Percentiles rank a stretch among this genome's conserved stretches.
These are phyloP conservation scores for Globisporangium spiculum DNA, from an alignment of 352 stramenopile genomes.

Conservation along the genomic window DNA sequence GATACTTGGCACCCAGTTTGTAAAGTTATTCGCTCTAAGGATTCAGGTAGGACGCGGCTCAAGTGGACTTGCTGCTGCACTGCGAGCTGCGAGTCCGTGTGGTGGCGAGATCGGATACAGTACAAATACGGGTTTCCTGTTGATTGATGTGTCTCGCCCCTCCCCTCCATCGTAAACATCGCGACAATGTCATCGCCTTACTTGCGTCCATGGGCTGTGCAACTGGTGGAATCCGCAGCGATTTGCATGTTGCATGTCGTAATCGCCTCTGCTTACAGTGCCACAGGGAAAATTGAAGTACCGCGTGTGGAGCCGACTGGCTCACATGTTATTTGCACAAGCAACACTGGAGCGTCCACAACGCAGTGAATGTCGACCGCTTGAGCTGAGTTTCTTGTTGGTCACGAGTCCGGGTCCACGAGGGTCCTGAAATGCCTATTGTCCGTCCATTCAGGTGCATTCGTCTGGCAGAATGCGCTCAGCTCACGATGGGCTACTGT, in stretches of 20 bases:
- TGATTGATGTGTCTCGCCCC: background rate
- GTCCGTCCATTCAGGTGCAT: no score
- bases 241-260: background rate
- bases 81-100: background rate
- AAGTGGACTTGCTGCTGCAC: background rate
- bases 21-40: background rate
- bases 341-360: no score
- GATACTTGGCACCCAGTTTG: background rate
- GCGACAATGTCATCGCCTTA: background rate
- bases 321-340: no score
- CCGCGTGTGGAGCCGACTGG: no score
- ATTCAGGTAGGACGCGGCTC: slow-evolving; percentile 2
- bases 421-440: no score
- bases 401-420: no score
- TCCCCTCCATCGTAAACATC: background rate
- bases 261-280: background rate
- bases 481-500: no score
- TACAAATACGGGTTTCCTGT: background rate
- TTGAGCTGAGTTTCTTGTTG: no score
- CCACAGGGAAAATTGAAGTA: no score
- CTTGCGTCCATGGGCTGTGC: background rate
- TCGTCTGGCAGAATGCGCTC: no score
- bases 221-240: background rate
- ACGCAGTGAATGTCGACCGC: no score
- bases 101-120: background rate